Percentiles rank a stretch among this genome's conserved stretches.
Conservation (phyloP, 805 yeast genomes). For the Pichia heedii region DNA sequence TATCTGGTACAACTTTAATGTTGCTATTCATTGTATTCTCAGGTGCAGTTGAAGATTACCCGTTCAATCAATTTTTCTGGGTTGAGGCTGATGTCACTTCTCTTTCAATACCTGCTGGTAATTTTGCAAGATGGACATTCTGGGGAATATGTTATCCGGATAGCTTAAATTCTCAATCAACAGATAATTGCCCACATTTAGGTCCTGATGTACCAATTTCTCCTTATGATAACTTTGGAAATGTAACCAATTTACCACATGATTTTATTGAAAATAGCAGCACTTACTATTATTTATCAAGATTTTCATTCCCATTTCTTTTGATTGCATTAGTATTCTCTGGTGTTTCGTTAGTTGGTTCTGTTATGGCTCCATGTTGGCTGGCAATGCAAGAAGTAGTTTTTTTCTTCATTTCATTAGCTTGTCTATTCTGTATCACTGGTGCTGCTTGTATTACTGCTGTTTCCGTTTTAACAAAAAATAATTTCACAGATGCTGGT, state of each 20-base stretch:
- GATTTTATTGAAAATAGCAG: slow-evolving; percentile 47
- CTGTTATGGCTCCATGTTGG: slow-evolving; percentile 50
- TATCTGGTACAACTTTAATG: slow-evolving; percentile 41
- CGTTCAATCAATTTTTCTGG: slow-evolving; percentile 63
- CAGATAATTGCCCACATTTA: slow-evolving; percentile 29
- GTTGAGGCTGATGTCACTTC: slow-evolving; percentile 55
- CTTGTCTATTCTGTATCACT: slow-evolving; percentile 45
- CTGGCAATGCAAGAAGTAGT: slow-evolving; percentile 44
- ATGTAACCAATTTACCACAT: slow-evolving; percentile 41
- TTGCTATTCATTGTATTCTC: slow-evolving; percentile 54
- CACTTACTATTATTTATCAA: slow-evolving; percentile 52
- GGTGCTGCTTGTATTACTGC: slow-evolving; percentile 72
- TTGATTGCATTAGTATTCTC: slow-evolving; percentile 52
- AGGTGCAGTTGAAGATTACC: slow-evolving; percentile 50
- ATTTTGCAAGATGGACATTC: slow-evolving; percentile 66
- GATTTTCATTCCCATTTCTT: slow-evolving; percentile 57
- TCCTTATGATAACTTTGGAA: slow-evolving; percentile 63
- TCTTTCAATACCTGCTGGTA: slow-evolving; percentile 38
- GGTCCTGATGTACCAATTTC: slow-evolving; percentile 70
- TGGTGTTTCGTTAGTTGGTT: slow-evolving; percentile 51
- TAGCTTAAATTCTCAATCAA: slow-evolving; percentile 19
- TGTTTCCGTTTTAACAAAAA: slow-evolving; percentile 62
- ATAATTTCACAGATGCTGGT: slow-evolving; percentile 43
- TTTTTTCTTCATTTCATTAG: slow-evolving; percentile 42
- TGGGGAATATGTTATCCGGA: slow-evolving; percentile 62